Evolutionary conservation across 306 rosid species (phyloP).

Genomic region (Acmispon strigosus): DNA sequence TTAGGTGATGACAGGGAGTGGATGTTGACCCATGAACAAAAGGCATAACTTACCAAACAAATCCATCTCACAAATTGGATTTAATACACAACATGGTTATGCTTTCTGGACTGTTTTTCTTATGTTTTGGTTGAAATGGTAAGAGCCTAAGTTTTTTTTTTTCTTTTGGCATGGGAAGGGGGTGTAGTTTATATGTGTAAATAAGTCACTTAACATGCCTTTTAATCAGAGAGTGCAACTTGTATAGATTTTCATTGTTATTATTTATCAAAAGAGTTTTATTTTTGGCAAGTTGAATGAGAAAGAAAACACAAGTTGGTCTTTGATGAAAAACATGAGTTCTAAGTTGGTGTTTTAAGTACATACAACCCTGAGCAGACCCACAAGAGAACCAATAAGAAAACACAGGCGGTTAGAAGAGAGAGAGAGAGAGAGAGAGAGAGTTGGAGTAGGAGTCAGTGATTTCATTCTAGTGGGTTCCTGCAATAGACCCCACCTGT

Average conservation of each 20-base stretch:
- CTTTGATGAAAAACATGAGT: conserved; percentile 11
- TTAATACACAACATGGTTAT: conserved; percentile 46
- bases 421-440: conserved; percentile 68
- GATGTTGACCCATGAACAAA: conserved; percentile 92
- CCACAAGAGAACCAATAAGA: conserved; percentile 44
- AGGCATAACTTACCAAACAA: conserved; percentile 64
- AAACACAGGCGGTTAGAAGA: conserved; percentile 67
- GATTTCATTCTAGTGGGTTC: conserved; percentile 83
- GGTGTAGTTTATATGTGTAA: too few species aligned
- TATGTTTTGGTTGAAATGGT: conserved; percentile 56
- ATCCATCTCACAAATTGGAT: conserved; percentile 41
- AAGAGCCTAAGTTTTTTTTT: conserved; percentile 27
- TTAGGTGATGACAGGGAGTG: conserved; percentile 83
- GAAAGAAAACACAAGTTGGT: conserved; percentile 33
- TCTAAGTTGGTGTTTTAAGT: conserved; percentile 28
- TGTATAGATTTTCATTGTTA: too few species aligned
- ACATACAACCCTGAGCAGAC: conserved; percentile 37
- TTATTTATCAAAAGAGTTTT: too few species aligned
- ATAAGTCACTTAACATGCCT: too few species aligned
- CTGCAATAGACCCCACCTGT: conserved; percentile 37
- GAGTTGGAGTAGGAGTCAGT: conserved; percentile 74
- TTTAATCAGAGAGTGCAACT: too few species aligned
- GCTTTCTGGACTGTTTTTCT: conserved; percentile 27
- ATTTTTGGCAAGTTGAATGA: conserved; percentile 27
- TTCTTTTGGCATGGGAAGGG: too few species aligned